Percentiles rank a stretch among this genome's conserved stretches.
Conservation (phyloP, 345 rosid genomes). For the Rubroshorea leprosula region DNA sequence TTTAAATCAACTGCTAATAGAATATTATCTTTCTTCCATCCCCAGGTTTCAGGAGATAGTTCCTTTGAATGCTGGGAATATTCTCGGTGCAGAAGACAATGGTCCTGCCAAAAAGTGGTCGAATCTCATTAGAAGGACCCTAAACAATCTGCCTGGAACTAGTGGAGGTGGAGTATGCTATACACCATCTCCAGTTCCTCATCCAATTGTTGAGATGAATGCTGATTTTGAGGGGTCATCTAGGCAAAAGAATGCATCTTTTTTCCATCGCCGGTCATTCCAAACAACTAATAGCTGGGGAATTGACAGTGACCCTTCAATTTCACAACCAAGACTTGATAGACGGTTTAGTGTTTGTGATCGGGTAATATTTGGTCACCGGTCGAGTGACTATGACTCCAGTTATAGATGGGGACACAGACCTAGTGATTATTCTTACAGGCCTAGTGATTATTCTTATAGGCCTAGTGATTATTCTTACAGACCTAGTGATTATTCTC, state of each 20-base stretch:
- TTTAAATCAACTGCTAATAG: background rate
- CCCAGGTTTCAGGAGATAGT: constrained; percentile 96
- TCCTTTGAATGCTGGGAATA: constrained; percentile 93
- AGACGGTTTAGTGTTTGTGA: constrained; percentile 92
- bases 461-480: constrained; percentile 74
- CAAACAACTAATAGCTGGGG: constrained; percentile 86
- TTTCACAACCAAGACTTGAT: constrained; percentile 64
- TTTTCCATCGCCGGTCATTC: constrained; percentile 85
- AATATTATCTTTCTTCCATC: background rate
- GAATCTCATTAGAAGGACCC: constrained; percentile 69
- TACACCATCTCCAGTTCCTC: constrained; percentile 87
- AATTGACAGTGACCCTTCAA: constrained; percentile 67
- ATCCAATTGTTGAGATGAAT: constrained; percentile 81
- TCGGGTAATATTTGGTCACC: constrained; percentile 68
- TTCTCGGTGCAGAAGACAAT: constrained; percentile 96
- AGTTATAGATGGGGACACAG: constrained; percentile 28
- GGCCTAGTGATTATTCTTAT: constrained; percentile 78
- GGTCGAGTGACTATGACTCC: constrained; percentile 34
- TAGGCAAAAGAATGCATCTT: constrained; percentile 71
- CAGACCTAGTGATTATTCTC: constrained; percentile 91
- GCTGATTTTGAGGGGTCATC: constrained; percentile 96
- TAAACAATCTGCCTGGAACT: constrained; percentile 85
- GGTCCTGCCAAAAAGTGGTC: constrained; percentile 98
- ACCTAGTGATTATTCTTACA: constrained; percentile 61
- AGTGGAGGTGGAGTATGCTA: constrained; percentile 64